These are phyloP conservation scores for Pichia cephalocereana DNA, from an alignment of 805 yeast genomes.

Conservation along the genomic window DNA sequence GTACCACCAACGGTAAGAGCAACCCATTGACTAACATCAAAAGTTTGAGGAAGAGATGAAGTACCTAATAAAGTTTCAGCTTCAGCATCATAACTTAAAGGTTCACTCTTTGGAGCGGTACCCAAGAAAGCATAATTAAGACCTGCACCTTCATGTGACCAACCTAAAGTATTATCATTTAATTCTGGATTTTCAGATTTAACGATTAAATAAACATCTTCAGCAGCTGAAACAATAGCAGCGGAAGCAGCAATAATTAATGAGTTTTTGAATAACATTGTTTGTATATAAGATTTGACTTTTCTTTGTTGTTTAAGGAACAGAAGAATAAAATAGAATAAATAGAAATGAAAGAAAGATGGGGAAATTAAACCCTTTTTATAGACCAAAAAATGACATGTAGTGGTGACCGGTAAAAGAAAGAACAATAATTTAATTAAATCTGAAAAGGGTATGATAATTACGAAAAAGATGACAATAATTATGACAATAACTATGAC, in stretches of 20 bases:
- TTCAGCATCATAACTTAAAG: constrained; percentile 14
- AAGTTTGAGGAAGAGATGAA: not conserved
- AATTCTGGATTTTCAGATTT: constrained; percentile 22
- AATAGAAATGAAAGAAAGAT: too few relatives aligned
- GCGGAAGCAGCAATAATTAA: constrained; percentile 7
- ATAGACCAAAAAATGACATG: too few relatives aligned
- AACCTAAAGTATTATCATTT: constrained; percentile 23
- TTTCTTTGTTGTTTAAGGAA: not conserved
- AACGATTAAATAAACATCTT: constrained; percentile 16
- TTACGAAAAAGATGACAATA: too few relatives aligned
- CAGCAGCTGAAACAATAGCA: constrained; percentile 8
- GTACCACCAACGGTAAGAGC: constrained; percentile 8
- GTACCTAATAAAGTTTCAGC: constrained; percentile 10
- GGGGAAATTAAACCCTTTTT: too few relatives aligned
- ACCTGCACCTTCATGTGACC: constrained; percentile 45
- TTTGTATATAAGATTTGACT: not conserved
- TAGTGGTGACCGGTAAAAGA: too few relatives aligned
- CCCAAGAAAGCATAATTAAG: constrained; percentile 30
- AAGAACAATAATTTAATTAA: too few relatives aligned
- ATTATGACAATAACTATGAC: too few relatives aligned
- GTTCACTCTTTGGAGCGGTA: constrained; percentile 1
- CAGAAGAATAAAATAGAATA: not conserved
- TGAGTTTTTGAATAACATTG: constrained; percentile 6
- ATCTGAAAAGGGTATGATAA: too few relatives aligned
- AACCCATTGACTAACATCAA: constrained; percentile 4